Evolutionary conservation across 495 filamentous ascomycete species (phyloP), one percentile per base, ranked within the genome.

Genomic region (Glonium stellatum): DNA sequence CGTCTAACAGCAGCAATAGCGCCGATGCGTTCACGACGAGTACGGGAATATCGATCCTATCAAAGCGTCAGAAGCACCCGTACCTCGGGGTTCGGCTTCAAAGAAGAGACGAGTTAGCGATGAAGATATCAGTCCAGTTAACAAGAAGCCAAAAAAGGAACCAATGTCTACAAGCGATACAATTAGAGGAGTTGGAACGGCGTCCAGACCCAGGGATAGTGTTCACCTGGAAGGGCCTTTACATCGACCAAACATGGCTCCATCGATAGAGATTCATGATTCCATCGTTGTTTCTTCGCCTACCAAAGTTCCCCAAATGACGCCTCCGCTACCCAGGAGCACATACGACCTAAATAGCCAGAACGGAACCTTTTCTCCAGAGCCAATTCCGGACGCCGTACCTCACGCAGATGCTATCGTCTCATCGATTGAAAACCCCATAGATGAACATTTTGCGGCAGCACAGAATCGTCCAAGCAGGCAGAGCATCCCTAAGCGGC

Each of bases 21-120:
- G 84, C 54, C 82, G 84, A 62, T 87, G 84, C 64, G 84, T 87
- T 23, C 84, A 87, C 61, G 83, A 87, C 61, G 81, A 82, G 59
- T 76, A 77, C 62, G 81, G 83, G 42, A 73, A 80, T 52, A 77
- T 84, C 50, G 82, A 85, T 64, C 80, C 81, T 5, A 67, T 79
- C 59, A 83, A 84, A 57, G 78, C 79, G 10, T 75, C 78, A 55
- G 82, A 84, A 65, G 70, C 76, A n/a, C 78, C 82, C 4, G 79
- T 81, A 54, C 82, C 80, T 52, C 78, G 81, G 57, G 79, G 78
- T 22, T 74, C 76, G 46, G 71, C 72, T 8, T 66, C 72, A 19
- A 80, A 80, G 61, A 70, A 77, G 36, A 72, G 73, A 49, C 49
- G 18, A 31, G 22, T 13, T 19, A 54, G 21, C 47, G 47, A 60